Conservation (phyloP, 768 basidiomycete species). For the Naematelia encephala region DNA sequence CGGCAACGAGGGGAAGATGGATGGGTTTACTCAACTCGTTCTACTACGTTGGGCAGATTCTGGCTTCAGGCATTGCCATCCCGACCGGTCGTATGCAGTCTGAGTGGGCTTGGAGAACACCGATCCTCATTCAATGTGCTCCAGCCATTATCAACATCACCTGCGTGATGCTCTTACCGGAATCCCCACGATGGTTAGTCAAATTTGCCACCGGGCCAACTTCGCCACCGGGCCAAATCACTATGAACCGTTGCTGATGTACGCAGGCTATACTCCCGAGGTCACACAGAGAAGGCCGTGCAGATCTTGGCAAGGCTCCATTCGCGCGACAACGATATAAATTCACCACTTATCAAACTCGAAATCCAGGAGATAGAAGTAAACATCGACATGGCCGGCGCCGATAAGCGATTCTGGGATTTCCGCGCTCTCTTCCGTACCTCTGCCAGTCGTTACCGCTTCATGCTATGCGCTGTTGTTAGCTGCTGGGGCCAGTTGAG, state of each 20-base stretch:
- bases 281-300: slow-evolving; percentile 54
- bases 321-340: slow-evolving; percentile 54
- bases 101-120: slow-evolving; percentile 50
- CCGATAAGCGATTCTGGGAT: slow-evolving; percentile 57
- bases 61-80: slow-evolving; percentile 23
- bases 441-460: slow-evolving; percentile 56
- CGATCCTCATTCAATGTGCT: slow-evolving; percentile 57
- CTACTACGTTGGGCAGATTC: slow-evolving; percentile 30
- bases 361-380: slow-evolving; percentile 60
- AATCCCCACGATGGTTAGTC: slow-evolving; percentile 53
- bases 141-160: slow-evolving; percentile 57
- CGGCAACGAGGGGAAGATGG: slow-evolving; percentile 56
- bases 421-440: slow-evolving; percentile 58
- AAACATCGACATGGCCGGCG: slow-evolving; percentile 55
- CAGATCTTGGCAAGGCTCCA: slow-evolving; percentile 57
- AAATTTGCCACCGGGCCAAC: background rate
- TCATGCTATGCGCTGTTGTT: slow-evolving; percentile 59
- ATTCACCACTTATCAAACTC: slow-evolving; percentile 58
- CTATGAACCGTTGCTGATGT: slow-evolving; percentile 19
- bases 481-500: slow-evolving; percentile 53
- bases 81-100: slow-evolving; percentile 11
- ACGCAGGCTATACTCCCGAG: slow-evolving; percentile 54
- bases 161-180: slow-evolving; percentile 57
- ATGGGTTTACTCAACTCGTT: slow-evolving; percentile 54
- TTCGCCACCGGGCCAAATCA: background rate